Percentiles rank a stretch among this genome's conserved stretches.
Evolutionary conservation across 768 basidiomycete species (phyloP).

Genomic region (Gloeophyllum trabeum): DNA sequence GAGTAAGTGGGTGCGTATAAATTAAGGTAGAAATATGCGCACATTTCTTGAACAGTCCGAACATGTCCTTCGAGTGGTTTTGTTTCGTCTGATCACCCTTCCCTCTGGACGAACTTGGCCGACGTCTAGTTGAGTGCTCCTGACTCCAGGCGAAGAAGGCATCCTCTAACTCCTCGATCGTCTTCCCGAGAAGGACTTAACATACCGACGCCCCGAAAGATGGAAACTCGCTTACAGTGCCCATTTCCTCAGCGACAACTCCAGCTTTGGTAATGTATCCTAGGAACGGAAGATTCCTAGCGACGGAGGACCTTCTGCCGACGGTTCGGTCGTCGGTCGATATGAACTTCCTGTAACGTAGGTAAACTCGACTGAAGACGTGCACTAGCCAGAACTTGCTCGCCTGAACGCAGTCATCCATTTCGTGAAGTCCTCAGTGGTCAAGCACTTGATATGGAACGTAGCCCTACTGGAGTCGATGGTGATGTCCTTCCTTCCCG

Average conservation of each 20-base stretch:
- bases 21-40: background rate
- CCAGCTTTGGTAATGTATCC: constrained; percentile 39
- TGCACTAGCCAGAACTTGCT: constrained; percentile 5
- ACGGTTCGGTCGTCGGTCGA: constrained; percentile 28
- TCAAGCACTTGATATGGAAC: constrained; percentile 77
- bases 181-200: no score
- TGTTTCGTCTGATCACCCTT: constrained; percentile 31
- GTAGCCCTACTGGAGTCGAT: constrained; percentile 67
- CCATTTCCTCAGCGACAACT: constrained; percentile 55
- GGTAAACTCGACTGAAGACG: constrained; percentile 1
- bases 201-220: no score
- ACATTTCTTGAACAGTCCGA: constrained; percentile 46
- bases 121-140: constrained; percentile 23
- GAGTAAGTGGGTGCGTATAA: constrained; percentile 2
- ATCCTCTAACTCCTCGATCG: constrained; percentile 46
- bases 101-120: constrained; percentile 15
- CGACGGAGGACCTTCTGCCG: constrained; percentile 22
- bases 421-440: constrained; percentile 50
- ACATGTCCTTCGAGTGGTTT: constrained; percentile 23
- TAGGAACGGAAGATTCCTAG: constrained; percentile 26
- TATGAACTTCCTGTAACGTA: constrained; percentile 58
- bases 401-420: constrained; percentile 76
- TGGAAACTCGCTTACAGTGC: constrained; percentile 30
- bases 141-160: constrained; percentile 33
- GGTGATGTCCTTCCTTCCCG: constrained; percentile 71